A percentile compares a stretch with the other conserved stretches of the same genome.
These are phyloP conservation scores for Phyllosticta citrichinensis DNA, from an alignment of 2,329 filamentous ascomycete species.

Conservation along the genomic window DNA sequence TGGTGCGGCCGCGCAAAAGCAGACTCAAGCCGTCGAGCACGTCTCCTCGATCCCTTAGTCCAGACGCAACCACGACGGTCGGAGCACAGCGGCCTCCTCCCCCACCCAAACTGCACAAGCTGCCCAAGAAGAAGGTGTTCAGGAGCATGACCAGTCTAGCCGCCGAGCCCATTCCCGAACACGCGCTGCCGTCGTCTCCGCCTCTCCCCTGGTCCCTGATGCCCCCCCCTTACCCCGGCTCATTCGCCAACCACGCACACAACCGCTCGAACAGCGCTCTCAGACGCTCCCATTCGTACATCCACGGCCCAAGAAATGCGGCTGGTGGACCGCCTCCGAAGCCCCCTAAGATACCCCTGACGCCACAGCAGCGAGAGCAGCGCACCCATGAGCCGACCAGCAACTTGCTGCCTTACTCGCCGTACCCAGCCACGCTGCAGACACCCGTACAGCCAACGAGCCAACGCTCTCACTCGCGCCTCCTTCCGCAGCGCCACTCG, in stretches of 20 bases:
- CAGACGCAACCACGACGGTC: not conserved
- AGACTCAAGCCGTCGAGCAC: conserved; percentile 7
- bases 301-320: not conserved
- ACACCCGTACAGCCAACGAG: not conserved
- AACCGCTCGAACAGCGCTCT: not conserved
- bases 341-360: not conserved
- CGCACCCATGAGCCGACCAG: not conserved
- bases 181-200: not conserved
- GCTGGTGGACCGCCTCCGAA: not conserved
- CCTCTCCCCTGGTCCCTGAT: not conserved
- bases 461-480: not conserved
- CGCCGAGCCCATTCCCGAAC: not conserved
- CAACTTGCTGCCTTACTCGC: not conserved
- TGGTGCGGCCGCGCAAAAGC: conserved; percentile 24
- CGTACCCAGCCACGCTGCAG: not conserved
- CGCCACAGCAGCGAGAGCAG: not conserved
- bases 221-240: not conserved
- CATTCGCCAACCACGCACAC: not conserved
- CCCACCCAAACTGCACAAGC: not conserved
- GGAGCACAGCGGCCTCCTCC: not conserved
- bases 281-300: not conserved
- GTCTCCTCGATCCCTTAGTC: conserved; percentile 4
- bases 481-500: not conserved
- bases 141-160: not conserved
- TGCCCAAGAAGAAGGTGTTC: not conserved